These are phyloP conservation scores for Suillus tomentosus DNA, from an alignment of 768 basidiomycete genomes.

Conservation along the genomic window DNA sequence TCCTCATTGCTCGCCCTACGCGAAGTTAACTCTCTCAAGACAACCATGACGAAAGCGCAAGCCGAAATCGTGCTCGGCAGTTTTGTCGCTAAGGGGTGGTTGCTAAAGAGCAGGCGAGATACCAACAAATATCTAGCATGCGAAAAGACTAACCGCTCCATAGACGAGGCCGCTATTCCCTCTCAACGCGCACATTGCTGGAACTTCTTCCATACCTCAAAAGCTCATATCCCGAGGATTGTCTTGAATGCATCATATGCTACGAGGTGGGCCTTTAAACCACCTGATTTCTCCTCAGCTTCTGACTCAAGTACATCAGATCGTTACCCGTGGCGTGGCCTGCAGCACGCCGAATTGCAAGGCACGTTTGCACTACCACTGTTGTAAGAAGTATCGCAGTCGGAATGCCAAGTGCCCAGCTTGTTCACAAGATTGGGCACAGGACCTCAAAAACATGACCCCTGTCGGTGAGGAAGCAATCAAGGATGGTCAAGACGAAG, in stretches of 20 bases:
- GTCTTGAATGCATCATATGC: conserved; percentile 75
- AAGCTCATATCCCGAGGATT: conserved; percentile 68
- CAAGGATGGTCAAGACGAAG: conserved; percentile 57
- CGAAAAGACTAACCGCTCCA: conserved; percentile 6
- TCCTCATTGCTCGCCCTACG: conserved; percentile 78
- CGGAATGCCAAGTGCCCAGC: conserved; percentile 52
- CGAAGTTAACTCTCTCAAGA: conserved; percentile 60
- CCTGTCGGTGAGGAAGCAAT: conserved; percentile 73
- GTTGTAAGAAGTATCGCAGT: conserved; percentile 52
- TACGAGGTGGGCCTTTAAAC: conserved; percentile 50
- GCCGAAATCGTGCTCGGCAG: conserved; percentile 72
- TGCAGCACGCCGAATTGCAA: conserved; percentile 67
- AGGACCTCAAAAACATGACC: conserved; percentile 46
- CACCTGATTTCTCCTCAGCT: neutral
- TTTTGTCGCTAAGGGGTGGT: conserved; percentile 84
- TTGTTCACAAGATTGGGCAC: conserved; percentile 64
- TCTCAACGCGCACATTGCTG: conserved; percentile 71
- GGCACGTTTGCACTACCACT: conserved; percentile 63
- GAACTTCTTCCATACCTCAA: conserved; percentile 78
- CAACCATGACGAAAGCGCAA: conserved; percentile 72
- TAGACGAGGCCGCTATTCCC: conserved; percentile 71
- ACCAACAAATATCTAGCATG: neutral
- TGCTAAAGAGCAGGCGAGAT: conserved; percentile 73
- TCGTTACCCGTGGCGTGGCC: conserved; percentile 66
- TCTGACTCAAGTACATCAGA: conserved; percentile 37